Base-by-base conservation (phyloP, 768 basidiomycete species). In the Phaeotremella fagi region DNA sequence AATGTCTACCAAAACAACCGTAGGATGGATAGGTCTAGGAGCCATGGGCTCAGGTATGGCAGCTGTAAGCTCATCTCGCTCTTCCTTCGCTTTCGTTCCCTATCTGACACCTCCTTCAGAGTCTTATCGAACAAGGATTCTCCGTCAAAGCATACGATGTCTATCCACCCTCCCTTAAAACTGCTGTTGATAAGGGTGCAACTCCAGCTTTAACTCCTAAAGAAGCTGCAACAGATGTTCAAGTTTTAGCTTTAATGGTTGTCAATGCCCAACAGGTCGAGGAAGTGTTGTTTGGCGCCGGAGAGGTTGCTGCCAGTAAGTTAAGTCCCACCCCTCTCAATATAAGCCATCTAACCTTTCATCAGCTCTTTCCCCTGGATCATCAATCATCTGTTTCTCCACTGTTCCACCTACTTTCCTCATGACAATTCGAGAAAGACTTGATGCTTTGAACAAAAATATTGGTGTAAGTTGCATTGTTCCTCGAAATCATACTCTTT, bases 1-100 rank as follows among this genome's bases (percentile, higher is more conserved):
- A 41, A 41, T 41, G 38, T 14, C 38, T 20, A 41, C 12, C 38
- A 52, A 25, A 15, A 43, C 41, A 48, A 62, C 56, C 45, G 63
- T 55, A 31, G 54, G 55, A 36, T 66, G 54, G 69, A 73, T 66
- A 38, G 68, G 68, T 5, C 57, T 70, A 14, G 68, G 68, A 11
- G 68, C 68, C 26, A 70, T 70, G 68, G 68, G 68, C 15, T 57
- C 54, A 18, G 65, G 65, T 0, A 70, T 70, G 68, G 60, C 65
- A 15, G 36, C 60, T 12, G 66, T 67, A 29, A 51, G 66, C 45
- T 11, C n/a, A 6, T 14, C 4, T 16, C 29, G 14, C 33, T 22
- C 18, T 20, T 9, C 3, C 18, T 3, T 20, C 28, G 12, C 1
- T 36, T 20, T 11, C 23, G 29, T 6, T 11, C 6, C 27, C 11